Percentiles rank a stretch among this genome's conserved stretches.
Conservation (phyloP, 345 rosid species). For the Corchorus olitorius region DNA sequence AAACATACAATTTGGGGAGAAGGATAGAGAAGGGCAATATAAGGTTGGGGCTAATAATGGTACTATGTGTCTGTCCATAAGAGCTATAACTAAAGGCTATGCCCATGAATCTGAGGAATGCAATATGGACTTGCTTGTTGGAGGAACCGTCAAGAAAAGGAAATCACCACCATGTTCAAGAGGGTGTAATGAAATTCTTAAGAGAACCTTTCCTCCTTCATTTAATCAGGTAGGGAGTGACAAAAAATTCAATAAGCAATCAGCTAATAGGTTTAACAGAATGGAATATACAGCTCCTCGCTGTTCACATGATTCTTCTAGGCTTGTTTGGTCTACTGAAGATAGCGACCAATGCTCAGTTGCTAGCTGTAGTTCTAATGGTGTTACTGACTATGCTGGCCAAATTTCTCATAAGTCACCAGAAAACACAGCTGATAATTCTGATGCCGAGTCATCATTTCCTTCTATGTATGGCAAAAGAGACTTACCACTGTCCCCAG, state of each 20-base stretch:
- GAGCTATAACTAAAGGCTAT: conserved; percentile 18
- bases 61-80: background rate
- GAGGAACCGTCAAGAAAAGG: conserved; percentile 30
- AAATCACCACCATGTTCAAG: background rate
- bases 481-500: conserved; percentile 14
- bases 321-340: conserved; percentile 23
- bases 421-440: conserved; percentile 19
- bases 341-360: conserved; percentile 38
- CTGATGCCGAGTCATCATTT: conserved; percentile 39
- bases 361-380: conserved; percentile 41
- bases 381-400: conserved; percentile 8
- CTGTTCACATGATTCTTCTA: conserved; percentile 22
- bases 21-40: background rate
- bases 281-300: conserved; percentile 13
- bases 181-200: conserved; percentile 16
- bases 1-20: conserved; percentile 7
- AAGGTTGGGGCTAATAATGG: background rate
- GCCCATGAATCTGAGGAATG: conserved; percentile 14
- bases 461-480: conserved; percentile 25
- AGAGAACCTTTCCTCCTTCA: conserved; percentile 10
- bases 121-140: conserved; percentile 18
- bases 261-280: conserved; percentile 13
- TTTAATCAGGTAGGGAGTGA: conserved; percentile 12
- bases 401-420: conserved; percentile 16
- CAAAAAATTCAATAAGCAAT: conserved; percentile 15